Evolutionary conservation across 1,284 basidiomycete genomes (phyloP).

Genomic region (Cryptococcus jaspeensis): DNA sequence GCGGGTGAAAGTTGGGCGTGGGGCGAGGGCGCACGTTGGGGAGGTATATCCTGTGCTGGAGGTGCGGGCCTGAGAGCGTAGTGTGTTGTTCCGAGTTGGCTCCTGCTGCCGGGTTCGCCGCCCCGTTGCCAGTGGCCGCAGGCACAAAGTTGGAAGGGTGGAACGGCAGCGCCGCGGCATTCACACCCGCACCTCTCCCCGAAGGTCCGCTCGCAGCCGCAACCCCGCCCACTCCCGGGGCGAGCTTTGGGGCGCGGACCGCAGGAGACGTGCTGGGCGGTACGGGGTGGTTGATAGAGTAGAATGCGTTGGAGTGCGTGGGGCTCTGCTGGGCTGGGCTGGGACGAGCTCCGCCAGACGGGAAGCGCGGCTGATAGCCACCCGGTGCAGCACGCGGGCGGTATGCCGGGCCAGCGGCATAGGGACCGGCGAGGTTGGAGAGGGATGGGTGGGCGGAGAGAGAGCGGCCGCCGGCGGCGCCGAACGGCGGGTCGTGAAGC

Average conservation of each 20-base stretch:
- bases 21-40: slow-evolving; percentile 44
- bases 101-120: neutral
- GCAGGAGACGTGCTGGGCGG: slow-evolving; percentile 20
- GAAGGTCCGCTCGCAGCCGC: neutral
- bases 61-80: slow-evolving; percentile 48
- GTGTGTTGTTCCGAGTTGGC: slow-evolving; percentile 31
- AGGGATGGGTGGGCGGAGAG: slow-evolving; percentile 32
- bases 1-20: slow-evolving; percentile 44
- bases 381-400: slow-evolving; percentile 31
- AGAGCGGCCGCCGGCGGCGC: slow-evolving; percentile 6
- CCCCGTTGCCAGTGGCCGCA: neutral
- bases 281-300: slow-evolving; percentile 21
- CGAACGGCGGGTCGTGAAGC: slow-evolving; percentile 6
- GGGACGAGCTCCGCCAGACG: slow-evolving; percentile 30
- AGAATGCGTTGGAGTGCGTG: slow-evolving; percentile 25
- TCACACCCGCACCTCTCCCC: slow-evolving; percentile 24
- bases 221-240: neutral
- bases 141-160: slow-evolving; percentile 23
- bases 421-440: slow-evolving; percentile 24
- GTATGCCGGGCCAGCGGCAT: slow-evolving; percentile 27
- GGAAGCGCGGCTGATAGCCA: slow-evolving; percentile 36
- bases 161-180: slow-evolving; percentile 42
- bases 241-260: slow-evolving; percentile 18
- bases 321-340: slow-evolving; percentile 20
- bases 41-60: slow-evolving; percentile 51